phyloP scores from a whole-genome alignment of 148 eudicot genomes.

The Rheum nobile region DNA sequence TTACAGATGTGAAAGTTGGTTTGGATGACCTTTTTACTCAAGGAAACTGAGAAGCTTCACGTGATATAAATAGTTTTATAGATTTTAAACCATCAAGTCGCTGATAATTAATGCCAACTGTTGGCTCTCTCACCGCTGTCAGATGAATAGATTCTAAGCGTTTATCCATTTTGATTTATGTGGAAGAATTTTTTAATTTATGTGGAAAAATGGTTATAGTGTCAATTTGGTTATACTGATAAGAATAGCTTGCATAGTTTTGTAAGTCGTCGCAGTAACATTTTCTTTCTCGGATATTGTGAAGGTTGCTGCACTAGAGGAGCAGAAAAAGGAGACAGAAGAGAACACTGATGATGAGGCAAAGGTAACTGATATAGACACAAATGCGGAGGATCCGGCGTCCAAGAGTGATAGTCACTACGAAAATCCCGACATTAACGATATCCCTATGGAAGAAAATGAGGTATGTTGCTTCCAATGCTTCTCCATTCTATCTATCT shows the following conservation, averaged over 20 bases:
- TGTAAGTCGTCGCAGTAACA: not conserved
- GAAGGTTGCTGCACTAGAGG: constrained; percentile 77
- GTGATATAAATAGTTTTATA: not conserved
- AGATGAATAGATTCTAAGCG: not conserved
- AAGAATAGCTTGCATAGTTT: not conserved
- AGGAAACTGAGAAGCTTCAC: not conserved
- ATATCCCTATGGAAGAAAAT: constrained; percentile 43
- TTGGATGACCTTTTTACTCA: not conserved
- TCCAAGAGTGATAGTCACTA: constrained; percentile 30
- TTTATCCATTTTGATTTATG: too few species aligned
- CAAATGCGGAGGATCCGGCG: constrained; percentile 19
- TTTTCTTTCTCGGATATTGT: not conserved
- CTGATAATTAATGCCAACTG: not conserved
- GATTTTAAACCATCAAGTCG: not conserved
- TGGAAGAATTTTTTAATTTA: not conserved
- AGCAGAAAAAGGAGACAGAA: constrained; percentile 49
- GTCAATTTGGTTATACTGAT: not conserved
- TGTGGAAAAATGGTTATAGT: not conserved
- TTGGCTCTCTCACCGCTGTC: not conserved
- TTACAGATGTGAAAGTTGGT: not conserved
- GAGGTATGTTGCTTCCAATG: not conserved
- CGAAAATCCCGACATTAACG: constrained; percentile 79
- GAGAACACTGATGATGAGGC: constrained; percentile 57
- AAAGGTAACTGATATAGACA: constrained; percentile 26
- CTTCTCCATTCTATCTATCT: not conserved